A percentile compares a stretch with the other conserved stretches of the same genome.
Evolutionary conservation across 805 yeast species (phyloP).

Genomic region (Metschnikowia santaceciliae): DNA sequence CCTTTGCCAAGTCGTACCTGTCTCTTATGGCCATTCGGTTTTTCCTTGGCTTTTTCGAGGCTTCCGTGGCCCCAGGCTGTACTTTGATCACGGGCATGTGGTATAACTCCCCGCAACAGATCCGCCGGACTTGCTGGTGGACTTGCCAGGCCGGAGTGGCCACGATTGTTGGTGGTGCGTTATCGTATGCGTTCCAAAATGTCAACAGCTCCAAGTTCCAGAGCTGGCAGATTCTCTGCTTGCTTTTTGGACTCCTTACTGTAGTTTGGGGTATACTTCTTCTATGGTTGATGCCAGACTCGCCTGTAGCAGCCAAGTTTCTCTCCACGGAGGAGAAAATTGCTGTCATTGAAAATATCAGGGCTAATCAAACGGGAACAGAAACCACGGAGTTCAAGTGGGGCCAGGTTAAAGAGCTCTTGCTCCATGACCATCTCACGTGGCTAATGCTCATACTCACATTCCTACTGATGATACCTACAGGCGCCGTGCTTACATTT

Average conservation of each 20-base stretch:
- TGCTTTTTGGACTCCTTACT: conserved; percentile 54
- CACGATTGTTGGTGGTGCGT: conserved; percentile 44
- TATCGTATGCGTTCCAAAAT: conserved; percentile 50
- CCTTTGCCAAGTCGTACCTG: conserved; percentile 41
- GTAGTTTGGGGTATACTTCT: conserved; percentile 45
- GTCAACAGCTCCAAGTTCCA: conserved; percentile 34
- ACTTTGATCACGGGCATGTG: conserved; percentile 60
- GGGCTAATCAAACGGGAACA: conserved; percentile 49
- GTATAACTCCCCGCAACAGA: conserved; percentile 51
- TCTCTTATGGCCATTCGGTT: conserved; percentile 53
- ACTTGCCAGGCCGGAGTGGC: conserved; percentile 58
- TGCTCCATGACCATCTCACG: conserved; percentile 44
- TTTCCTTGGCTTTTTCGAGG: conserved; percentile 51
- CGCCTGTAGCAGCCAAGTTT: conserved; percentile 37
- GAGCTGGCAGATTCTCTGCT: conserved; percentile 62
- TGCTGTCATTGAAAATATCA: conserved; percentile 41
- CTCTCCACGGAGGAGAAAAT: conserved; percentile 39
- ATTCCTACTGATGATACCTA: conserved; percentile 43
- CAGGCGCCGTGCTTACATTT: conserved; percentile 52
- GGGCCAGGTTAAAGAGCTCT: conserved; percentile 44
- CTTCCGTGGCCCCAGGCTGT: conserved; percentile 54
- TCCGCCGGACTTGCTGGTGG: conserved; percentile 52
- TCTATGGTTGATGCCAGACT: conserved; percentile 47
- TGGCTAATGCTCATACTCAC: conserved; percentile 48
- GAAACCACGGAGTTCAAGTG: conserved; percentile 44